Conservation (phyloP, 495 filamentous ascomycete genomes). For the Penicillium cinerascens region DNA sequence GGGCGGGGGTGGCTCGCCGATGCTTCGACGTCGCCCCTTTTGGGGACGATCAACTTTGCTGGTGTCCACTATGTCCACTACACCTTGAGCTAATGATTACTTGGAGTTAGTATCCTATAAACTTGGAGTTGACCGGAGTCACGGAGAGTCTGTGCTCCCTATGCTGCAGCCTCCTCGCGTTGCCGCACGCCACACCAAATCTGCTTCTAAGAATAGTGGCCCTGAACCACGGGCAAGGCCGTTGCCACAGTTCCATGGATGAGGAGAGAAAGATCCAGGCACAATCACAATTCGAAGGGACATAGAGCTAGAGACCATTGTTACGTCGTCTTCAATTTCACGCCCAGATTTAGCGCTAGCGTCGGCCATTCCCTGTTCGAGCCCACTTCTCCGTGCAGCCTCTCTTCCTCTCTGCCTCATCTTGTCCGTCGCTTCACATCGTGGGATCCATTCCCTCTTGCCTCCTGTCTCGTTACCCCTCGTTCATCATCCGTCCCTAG, state of each 20-base stretch:
- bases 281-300: not conserved
- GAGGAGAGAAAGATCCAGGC: not conserved
- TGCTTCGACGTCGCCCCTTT: not conserved
- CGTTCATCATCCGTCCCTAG: slow-evolving; percentile 13
- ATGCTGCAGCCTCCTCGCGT: not conserved
- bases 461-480: not conserved
- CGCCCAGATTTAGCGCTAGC: slow-evolving; percentile 4
- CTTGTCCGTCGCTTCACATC: not conserved
- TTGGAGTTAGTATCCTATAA: not conserved
- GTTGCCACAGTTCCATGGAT: not conserved
- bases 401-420: not conserved
- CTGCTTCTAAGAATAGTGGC: not conserved
- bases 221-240: not conserved
- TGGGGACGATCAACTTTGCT: not conserved
- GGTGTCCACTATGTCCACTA: not conserved
- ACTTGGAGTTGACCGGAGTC: not conserved
- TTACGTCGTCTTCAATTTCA: not conserved
- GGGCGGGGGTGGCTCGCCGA: slow-evolving; percentile 6
- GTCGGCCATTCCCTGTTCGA: slow-evolving; percentile 15
- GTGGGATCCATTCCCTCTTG: not conserved
- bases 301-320: not conserved
- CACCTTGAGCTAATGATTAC: no score
- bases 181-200: not conserved
- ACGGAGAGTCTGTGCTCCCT: not conserved
- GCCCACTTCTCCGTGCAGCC: slow-evolving; percentile 1